A percentile compares a stretch with the other conserved stretches of the same genome.
Evolutionary conservation across 192 early-diverging fungal species (phyloP).

Genomic region (Backusella westeae): DNA sequence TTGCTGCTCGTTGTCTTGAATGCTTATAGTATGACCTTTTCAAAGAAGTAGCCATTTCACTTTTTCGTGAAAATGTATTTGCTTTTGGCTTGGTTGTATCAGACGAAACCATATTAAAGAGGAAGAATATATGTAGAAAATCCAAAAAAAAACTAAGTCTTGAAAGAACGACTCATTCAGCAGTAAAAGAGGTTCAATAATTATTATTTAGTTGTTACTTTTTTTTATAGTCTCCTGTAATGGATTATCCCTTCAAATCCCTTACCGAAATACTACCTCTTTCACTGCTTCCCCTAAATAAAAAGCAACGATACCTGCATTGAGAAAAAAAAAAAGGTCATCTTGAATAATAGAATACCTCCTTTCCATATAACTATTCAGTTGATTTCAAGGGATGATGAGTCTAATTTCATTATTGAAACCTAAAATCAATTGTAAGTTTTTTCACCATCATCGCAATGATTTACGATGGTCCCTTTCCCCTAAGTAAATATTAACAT

Average conservation of each 20-base stretch:
- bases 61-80: constrained; percentile 5
- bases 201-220: not conserved
- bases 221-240: constrained; percentile 5
- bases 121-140: not conserved
- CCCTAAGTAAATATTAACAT: constrained; percentile 5
- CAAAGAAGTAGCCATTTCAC: not conserved
- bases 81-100: not conserved
- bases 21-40: constrained; percentile 1
- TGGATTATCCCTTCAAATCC: constrained; percentile 10
- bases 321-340: not conserved
- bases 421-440: not conserved
- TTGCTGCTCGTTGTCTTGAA: not conserved
- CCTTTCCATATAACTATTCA: not conserved
- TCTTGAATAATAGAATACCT: not conserved
- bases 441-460: not conserved
- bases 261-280: not conserved
- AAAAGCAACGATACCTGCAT: not conserved
- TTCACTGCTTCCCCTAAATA: not conserved
- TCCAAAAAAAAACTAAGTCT: not conserved
- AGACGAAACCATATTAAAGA: not conserved
- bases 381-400: not conserved
- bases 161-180: not conserved
- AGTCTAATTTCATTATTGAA: not conserved
- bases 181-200: not conserved
- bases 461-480: not conserved